Evolutionary conservation across 2,329 filamentous ascomycete species (phyloP), one percentile per base, ranked within the genome.

Genomic region (Phaeosphaeria sp.): DNA sequence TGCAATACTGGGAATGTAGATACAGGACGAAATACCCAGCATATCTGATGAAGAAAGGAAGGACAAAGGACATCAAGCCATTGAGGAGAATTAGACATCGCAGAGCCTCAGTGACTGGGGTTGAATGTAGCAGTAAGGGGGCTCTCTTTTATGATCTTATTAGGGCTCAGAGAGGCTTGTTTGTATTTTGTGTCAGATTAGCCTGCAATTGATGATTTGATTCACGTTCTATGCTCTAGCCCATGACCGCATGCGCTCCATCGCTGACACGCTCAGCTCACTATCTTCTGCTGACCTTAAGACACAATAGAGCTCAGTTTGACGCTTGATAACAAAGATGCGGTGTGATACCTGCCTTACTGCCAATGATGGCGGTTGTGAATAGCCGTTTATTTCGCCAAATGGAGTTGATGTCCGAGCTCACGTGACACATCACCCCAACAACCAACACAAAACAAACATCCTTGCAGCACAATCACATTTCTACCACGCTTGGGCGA

Each of bases 181-280:
- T 72, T 76, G 73, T 76, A 77, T 67, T 36, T 72, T 74, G 64
- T 73, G 67, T 69, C 55, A 67, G 68, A 69, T 74, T 74, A 75
- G 72, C 72, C 74, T 75, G 74, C 72, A 73, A 73, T 75, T 63
- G 72, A 73, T 64, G 65, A 70, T 60, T 64, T 63, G 60, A 56
- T 65, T 69, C 41, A 43, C 36, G 11, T 30, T 30, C 25, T n/a
- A n/a, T n/a, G n/a, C n/a, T n/a, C n/a, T n/a, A n/a, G n/a, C n/a
- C n/a, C n/a, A n/a, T n/a, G n/a, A n/a, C n/a, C n/a, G n/a, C n/a
- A n/a, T n/a, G n/a, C n/a, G n/a, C n/a, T n/a, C n/a, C n/a, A n/a
- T n/a, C n/a, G n/a, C n/a, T n/a, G n/a, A n/a, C n/a, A n/a, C n/a
- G n/a, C n/a, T n/a, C n/a, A n/a, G n/a, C n/a, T n/a, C n/a, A n/a